Evolutionary conservation across 495 filamentous ascomycete species (phyloP).

Genomic region (Aspergillus heteromorphus): DNA sequence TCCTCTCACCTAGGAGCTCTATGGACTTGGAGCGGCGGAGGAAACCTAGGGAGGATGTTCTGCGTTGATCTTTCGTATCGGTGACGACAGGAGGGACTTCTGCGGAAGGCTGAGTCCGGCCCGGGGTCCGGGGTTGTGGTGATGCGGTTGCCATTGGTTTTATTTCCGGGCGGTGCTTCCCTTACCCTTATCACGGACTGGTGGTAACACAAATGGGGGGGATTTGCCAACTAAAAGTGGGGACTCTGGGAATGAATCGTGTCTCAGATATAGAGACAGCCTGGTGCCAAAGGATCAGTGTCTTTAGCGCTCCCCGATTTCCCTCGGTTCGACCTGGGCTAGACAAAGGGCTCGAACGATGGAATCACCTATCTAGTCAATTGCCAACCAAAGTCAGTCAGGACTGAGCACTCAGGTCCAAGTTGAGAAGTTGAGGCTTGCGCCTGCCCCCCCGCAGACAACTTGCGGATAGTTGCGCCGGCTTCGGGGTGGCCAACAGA

Average conservation of each 20-base stretch:
- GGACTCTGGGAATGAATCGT: slow-evolving; percentile 16
- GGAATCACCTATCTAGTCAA: background rate
- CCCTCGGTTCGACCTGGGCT: background rate
- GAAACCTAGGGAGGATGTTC: slow-evolving; percentile 53
- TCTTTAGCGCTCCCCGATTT: background rate
- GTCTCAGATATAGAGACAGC: slow-evolving; percentile 24
- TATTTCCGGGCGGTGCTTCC: slow-evolving; percentile 10
- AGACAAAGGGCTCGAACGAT: slow-evolving; percentile 2
- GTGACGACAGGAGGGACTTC: slow-evolving; percentile 15
- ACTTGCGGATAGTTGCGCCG: background rate
- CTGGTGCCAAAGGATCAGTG: slow-evolving; percentile 6
- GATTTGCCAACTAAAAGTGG: slow-evolving; percentile 14
- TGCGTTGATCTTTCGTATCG: slow-evolving; percentile 29
- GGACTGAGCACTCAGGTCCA: background rate
- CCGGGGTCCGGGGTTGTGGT: slow-evolving; percentile 20
- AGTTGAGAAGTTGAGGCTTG: background rate
- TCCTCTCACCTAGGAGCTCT: slow-evolving; percentile 44
- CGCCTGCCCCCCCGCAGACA: background rate
- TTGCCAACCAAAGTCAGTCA: background rate
- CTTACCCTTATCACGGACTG: slow-evolving; percentile 7
- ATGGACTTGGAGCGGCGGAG: slow-evolving; percentile 78
- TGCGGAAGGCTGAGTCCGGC: slow-evolving; percentile 15
- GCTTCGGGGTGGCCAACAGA: background rate
- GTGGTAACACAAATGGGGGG: slow-evolving; percentile 19
- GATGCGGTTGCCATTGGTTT: slow-evolving; percentile 24